Conservation (phyloP, 129 eudicot species). For the Cynara cardunculus region DNA sequence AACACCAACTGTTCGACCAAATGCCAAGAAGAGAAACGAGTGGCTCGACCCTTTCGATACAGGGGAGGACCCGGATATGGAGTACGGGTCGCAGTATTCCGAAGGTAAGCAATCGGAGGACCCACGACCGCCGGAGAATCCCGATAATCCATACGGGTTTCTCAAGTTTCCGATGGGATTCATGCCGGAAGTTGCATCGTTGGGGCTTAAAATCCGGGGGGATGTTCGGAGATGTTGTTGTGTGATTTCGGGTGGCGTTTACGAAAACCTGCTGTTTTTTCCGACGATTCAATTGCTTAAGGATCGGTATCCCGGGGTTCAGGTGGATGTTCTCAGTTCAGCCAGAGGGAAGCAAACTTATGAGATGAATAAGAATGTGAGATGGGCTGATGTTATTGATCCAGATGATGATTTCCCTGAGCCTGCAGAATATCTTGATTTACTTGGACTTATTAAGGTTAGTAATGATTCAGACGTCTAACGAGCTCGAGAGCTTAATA, state of each 20-base stretch:
- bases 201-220: conserved; percentile 71
- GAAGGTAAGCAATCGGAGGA: conserved; percentile 92
- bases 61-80: conserved; percentile 84
- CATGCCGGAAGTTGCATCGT: conserved; percentile 68
- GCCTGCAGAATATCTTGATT: conserved; percentile 68
- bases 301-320: conserved; percentile 88
- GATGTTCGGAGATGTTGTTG: conserved; percentile 87
- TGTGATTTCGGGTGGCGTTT: conserved; percentile 84
- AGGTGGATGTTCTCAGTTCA: conserved; percentile 60
- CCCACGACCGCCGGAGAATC: conserved; percentile 82
- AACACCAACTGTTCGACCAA: conserved; percentile 29
- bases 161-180: conserved; percentile 82
- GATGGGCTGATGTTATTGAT: conserved; percentile 85
- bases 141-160: conserved; percentile 75
- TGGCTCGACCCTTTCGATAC: conserved; percentile 93
- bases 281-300: conserved; percentile 83
- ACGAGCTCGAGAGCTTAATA: too few relatives aligned
- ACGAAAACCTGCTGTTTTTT: conserved; percentile 82
- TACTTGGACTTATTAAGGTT: conserved; percentile 84
- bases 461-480: too few relatives aligned
- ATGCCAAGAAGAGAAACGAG: conserved; percentile 63
- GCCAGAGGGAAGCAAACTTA: conserved; percentile 82
- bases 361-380: conserved; percentile 89
- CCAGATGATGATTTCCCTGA: conserved; percentile 72
- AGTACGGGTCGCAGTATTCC: conserved; percentile 53